These are phyloP conservation scores for Kodamaea ohmeri DNA, from an alignment of 1,139 yeast species.

Conservation along the genomic window DNA sequence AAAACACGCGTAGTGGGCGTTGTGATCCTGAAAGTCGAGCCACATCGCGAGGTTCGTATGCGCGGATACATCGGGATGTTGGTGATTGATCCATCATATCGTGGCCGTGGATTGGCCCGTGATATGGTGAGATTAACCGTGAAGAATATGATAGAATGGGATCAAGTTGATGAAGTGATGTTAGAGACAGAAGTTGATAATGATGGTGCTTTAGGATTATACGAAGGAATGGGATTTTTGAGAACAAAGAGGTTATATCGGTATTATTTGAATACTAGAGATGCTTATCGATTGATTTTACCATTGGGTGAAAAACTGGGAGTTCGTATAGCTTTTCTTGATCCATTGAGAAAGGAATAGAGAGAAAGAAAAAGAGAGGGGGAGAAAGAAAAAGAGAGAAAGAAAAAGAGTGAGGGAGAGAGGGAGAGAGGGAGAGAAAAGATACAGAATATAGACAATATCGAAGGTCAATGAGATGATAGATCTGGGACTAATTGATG, in stretches of 20 bases:
- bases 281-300: constrained; percentile 69
- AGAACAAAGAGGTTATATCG: constrained; percentile 78
- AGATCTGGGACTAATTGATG: too few relatives aligned
- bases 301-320: constrained; percentile 33
- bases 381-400: neutral
- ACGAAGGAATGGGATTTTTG: constrained; percentile 85
- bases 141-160: constrained; percentile 57
- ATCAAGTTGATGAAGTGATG: constrained; percentile 79
- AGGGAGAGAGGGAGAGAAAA: too few relatives aligned
- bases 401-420: too few relatives aligned
- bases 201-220: constrained; percentile 68
- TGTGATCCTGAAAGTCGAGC: constrained; percentile 79
- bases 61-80: constrained; percentile 97
- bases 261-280: constrained; percentile 88
- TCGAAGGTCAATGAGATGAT: too few relatives aligned
- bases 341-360: constrained; percentile 6
- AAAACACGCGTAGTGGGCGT: constrained; percentile 54
- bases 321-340: constrained; percentile 34
- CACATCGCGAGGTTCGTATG: constrained; percentile 65
- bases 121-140: constrained; percentile 62
- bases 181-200: constrained; percentile 90
- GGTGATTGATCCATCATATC: constrained; percentile 67
- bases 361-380: neutral
- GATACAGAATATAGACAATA: too few relatives aligned
- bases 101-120: constrained; percentile 84